Evolutionary conservation across 805 yeast species (phyloP).

Genomic region (Candida pseudoglaebosa): DNA sequence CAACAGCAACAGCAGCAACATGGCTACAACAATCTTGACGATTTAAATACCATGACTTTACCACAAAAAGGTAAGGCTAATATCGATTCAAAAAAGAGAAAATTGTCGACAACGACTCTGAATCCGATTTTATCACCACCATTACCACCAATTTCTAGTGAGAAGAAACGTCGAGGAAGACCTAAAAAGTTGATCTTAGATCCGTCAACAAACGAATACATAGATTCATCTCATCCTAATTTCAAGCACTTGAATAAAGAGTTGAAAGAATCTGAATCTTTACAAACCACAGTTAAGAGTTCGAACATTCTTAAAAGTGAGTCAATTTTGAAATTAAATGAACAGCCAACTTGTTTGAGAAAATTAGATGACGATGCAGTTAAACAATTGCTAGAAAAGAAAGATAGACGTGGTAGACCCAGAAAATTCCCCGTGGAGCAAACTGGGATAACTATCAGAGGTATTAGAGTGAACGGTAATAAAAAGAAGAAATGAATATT

Average conservation of each 20-base stretch:
- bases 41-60: conserved; percentile 6
- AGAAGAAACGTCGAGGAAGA: conserved; percentile 38
- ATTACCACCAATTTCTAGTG: conserved; percentile 7
- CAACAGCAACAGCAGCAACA: conserved; percentile 14
- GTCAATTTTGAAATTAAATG: conserved; percentile 16
- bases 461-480: conserved; percentile 38
- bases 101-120: not conserved
- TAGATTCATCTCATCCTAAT: conserved; percentile 40
- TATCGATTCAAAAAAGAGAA: conserved; percentile 1
- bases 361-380: conserved; percentile 30
- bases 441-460: conserved; percentile 41
- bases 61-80: conserved; percentile 7
- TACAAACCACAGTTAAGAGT: not conserved
- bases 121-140: conserved; percentile 1
- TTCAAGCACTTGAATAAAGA: conserved; percentile 35
- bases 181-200: conserved; percentile 39
- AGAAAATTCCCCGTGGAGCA: conserved; percentile 47
- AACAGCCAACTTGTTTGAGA: conserved; percentile 27
- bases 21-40: conserved; percentile 6
- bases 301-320: conserved; percentile 2
- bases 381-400: conserved; percentile 31
- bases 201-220: conserved; percentile 37
- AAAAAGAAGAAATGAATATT: conserved; percentile 13
- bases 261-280: conserved; percentile 11
- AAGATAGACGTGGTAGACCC: conserved; percentile 49